Evolutionary conservation across 2,329 filamentous ascomycete genomes (phyloP), one percentile per base, ranked within the genome.

Genomic region (Exophiala xenobiotica): DNA sequence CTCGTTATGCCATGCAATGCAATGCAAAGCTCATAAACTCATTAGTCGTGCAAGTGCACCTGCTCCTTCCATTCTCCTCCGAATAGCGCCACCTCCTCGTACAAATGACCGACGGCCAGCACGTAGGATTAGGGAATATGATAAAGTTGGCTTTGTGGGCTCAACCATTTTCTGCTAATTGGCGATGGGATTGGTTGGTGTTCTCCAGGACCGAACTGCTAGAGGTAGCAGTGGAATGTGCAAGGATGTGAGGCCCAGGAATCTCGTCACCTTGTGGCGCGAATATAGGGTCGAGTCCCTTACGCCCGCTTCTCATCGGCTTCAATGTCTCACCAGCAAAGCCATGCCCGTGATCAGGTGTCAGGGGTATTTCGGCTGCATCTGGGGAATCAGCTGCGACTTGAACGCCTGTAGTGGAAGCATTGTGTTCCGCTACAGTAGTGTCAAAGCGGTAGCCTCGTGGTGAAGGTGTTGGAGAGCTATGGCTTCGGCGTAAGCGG

Each of bases 401-500:
- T 16, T 29, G 22, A 6, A 16, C 16, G 19, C 18, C 18, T 22
- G 26, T 26, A 9, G 9, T 22, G 9, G 22, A 11, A 22, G 14
- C 38, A 7, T 9, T 29, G 40, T 12, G 18, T 26, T 41, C 18
- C n/a, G 11, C 9, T 4, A 6, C 14, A 6, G 19, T 6, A 40
- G 38, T 6, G 5, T 29, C 31, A 23, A 35, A 11, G 8, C 35
- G 38, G 22, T 41, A 7, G 16, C 14, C 19, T 20, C 29, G 24
- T 20, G 49, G 16, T 20, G 50, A 46, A 6, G 42, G 53, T n/a
- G 42, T 38, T 19, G 55, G 52, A 39, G 55, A 58, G 31, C 55
- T 58, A 26, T 50, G 49, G 35, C 55, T 55, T 41, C 55, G 55
- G 26, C 37, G 44, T 38, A 50, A 50, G 20, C 55, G 52, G 22